Evolutionary conservation across 257 asterid species (phyloP).

Genomic region (Vinca minor): DNA sequence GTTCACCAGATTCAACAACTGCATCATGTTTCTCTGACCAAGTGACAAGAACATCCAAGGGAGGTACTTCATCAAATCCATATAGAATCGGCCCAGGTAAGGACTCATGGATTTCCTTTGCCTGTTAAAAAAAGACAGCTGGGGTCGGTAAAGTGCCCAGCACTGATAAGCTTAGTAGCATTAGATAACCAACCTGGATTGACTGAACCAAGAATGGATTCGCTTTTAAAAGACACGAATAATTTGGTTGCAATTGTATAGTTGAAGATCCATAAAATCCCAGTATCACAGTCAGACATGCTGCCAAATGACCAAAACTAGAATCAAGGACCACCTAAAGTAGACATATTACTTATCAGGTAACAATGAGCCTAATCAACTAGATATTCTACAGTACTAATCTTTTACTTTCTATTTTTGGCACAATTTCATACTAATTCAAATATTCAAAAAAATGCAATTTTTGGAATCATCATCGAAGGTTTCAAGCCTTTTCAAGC

Average conservation of each 20-base stretch:
- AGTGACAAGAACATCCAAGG: constrained; percentile 18
- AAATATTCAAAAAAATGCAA: neutral
- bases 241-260: constrained; percentile 16
- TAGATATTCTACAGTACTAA: neutral
- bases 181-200: constrained; percentile 8
- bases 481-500: neutral
- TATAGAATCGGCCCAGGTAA: constrained; percentile 14
- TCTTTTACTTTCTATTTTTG: neutral
- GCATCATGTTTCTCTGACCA: constrained; percentile 22
- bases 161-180: no score
- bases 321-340: neutral
- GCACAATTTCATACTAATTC: neutral
- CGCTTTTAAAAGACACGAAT: constrained; percentile 14
- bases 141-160: no score
- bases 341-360: neutral
- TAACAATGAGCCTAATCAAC: neutral
- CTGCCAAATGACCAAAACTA: constrained; percentile 11
- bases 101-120: constrained; percentile 14
- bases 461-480: neutral
- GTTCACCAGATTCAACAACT: constrained; percentile 13
- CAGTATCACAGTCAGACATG: constrained; percentile 17
- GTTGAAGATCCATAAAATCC: constrained; percentile 25
- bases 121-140: constrained; percentile 8
- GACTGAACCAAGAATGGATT: constrained; percentile 23
- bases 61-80: constrained; percentile 18